A percentile compares a stretch with the other conserved stretches of the same genome.
These are phyloP conservation scores for Isabelozyma rhagii DNA, from an alignment of 805 yeast species.

Conservation along the genomic window DNA sequence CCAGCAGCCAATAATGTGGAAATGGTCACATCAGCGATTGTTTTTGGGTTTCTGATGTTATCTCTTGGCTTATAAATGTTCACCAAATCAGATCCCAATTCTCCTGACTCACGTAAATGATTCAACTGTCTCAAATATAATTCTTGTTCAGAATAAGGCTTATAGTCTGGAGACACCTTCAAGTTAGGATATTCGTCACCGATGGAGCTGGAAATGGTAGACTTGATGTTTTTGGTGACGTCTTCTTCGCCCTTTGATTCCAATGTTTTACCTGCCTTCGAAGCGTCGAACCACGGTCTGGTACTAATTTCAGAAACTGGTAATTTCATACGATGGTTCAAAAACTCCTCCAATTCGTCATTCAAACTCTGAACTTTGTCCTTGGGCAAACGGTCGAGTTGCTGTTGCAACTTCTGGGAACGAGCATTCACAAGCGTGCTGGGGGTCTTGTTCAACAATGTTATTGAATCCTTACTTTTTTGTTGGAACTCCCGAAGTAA, in stretches of 20 bases:
- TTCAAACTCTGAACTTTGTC: constrained; percentile 37
- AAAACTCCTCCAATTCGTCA: constrained; percentile 37
- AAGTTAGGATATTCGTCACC: constrained; percentile 55
- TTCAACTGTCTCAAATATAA: constrained; percentile 69
- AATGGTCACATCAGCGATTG: constrained; percentile 57
- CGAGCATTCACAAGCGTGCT: constrained; percentile 26
- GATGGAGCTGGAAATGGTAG: constrained; percentile 30
- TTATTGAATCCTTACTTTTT: constrained; percentile 22
- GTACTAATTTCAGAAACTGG: constrained; percentile 25
- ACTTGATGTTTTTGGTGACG: constrained; percentile 16
- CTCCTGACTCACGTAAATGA: constrained; percentile 52
- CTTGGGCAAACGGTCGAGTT: constrained; percentile 25
- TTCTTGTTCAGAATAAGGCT: constrained; percentile 76
- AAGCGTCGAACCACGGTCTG: constrained; percentile 30
- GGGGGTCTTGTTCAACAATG: constrained; percentile 33
- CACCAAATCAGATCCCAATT: constrained; percentile 61
- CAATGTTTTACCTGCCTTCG: constrained; percentile 3
- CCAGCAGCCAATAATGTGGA: constrained; percentile 84
- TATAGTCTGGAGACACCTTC: constrained; percentile 54
- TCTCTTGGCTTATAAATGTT: constrained; percentile 69
- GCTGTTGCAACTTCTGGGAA: constrained; percentile 25
- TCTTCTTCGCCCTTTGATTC: constrained; percentile 3
- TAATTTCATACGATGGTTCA: constrained; percentile 28
- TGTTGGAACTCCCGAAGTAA: constrained; percentile 30
- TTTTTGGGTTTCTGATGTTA: constrained; percentile 58